Evolutionary conservation across 805 yeast species (phyloP), one percentile per base, ranked within the genome.

Genomic region (Wickerhamomyces bovis): DNA sequence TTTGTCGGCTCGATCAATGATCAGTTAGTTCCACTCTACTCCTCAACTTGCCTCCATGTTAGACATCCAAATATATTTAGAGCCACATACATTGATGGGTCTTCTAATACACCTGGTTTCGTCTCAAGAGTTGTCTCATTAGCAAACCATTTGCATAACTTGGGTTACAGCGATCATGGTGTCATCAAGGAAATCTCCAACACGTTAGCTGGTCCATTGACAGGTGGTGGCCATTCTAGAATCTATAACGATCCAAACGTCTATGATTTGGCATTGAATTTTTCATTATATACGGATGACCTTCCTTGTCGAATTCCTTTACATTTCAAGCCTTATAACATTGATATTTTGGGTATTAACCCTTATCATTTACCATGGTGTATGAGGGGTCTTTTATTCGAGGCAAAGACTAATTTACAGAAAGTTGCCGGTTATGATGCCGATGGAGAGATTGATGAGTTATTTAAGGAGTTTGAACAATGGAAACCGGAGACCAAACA

Each of bases 331-430:
- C 69, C 71, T 6, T 86, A 83, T 60, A 78, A 78, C 43, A 72
- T 86, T 36, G 80, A 86, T 8, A 77, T 77, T 51, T 65, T 84
- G 18, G 89, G 88, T 2, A 69, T 77, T 23, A 90, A 92, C 63
- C 97, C 97, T 0, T 92, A 77, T 58, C 80, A 85, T 48, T 67
- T 92, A 35, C 98, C 98, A 1, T 92, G 97, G 97, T 85, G 95
- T 57, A 77, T 89, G 68, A 69, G 96, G 39, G 96, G 97, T 0
- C 68, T 92, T 39, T 65, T 89, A 26, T 81, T 78, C 53, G 95
- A 83, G 44, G 75, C 83, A 0, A 76, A 73, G 48, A 71, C 63
- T 51, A 75, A 70, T 51, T 46, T 56, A 65, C 70, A n/a, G 9
- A 35, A 22, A 15, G 15, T 44, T 4, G 25, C 21, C 12, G 23